These are phyloP conservation scores for Hygrocybe coccinea DNA, from an alignment of 768 basidiomycete species.

Conservation along the genomic window DNA sequence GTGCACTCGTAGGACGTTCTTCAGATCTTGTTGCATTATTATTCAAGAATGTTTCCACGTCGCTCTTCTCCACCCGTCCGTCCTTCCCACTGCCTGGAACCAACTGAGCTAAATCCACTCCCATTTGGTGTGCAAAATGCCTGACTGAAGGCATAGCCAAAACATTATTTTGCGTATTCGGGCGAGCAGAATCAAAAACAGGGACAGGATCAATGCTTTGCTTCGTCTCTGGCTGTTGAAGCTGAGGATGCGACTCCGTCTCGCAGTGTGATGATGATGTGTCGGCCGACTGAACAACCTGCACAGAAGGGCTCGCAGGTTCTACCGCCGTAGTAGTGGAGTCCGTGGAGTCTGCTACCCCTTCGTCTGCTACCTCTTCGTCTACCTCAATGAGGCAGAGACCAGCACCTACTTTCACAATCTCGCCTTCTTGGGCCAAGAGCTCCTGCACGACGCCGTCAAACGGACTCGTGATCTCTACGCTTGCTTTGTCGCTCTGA, in stretches of 20 bases:
- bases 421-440: slow-evolving; percentile 73
- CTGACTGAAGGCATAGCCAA: slow-evolving; percentile 76
- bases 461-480: slow-evolving; percentile 85
- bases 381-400: slow-evolving; percentile 81
- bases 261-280: not conserved
- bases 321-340: not conserved
- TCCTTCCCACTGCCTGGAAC: slow-evolving; percentile 67
- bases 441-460: slow-evolving; percentile 71
- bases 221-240: slow-evolving; percentile 21
- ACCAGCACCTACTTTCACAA: slow-evolving; percentile 76
- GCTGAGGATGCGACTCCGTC: not conserved
- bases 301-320: slow-evolving; percentile 3
- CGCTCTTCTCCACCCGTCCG: slow-evolving; percentile 70
- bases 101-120: slow-evolving; percentile 54
- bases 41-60: slow-evolving; percentile 61
- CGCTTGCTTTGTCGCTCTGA: slow-evolving; percentile 86
- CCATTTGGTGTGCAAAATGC: slow-evolving; percentile 64
- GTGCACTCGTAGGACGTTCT: not conserved
- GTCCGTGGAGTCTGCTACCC: slow-evolving; percentile 23
- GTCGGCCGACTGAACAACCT: not conserved
- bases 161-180: slow-evolving; percentile 32
- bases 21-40: slow-evolving; percentile 6
- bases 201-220: slow-evolving; percentile 67
- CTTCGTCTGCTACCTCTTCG: slow-evolving; percentile 59
- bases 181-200: slow-evolving; percentile 7